Base-by-base conservation (phyloP, 208 protist genomes). In the Leishmania lainsoni region DNA sequence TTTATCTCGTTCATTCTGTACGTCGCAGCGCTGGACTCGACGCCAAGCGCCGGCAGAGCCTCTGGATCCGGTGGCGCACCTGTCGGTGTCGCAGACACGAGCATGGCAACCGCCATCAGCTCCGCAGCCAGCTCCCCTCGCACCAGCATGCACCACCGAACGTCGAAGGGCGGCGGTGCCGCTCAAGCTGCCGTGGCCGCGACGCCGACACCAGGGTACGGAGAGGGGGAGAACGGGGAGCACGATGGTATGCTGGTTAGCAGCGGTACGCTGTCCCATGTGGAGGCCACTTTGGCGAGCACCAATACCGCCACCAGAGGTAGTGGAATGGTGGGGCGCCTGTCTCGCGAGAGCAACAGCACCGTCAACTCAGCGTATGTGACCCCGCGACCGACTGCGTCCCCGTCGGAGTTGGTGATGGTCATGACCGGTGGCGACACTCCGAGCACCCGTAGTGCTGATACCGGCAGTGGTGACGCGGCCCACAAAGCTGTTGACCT, bases 1-100 rank as follows among this genome's bases (percentile, higher is more conserved):
- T 54, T 48, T 26, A 49, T 81, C 49, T 87, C 83, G 56, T 87
- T 87, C 48, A 49, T 61, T 10, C 58, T 87, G 74, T 59, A 87
- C 75, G 61, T 87, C 5, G 83, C 79, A 12, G 83, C 83, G 5
- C 54, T 78, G 39, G 83, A 83, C 69, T 56, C 76, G 76, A 29
- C 66, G 48, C 56, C 51, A 4, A 52, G n/a, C 5, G n/a, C n/a
- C 26, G 29, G 63, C 56, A 77, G 66, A 29, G 76, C 17, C 16
- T 59, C 76, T 32, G 63, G 35, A n/a, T 69, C 65, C 59, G 48
- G 52, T n/a, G 74, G 52, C 39, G 80, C 51, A 66, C 49, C 54
- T 52, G 69, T 39, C 16, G 74, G 61, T n/a, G 80, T n/a, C 52
- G 80, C 54, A 26, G 74, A 79, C 22, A 69, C 59, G 32, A 81